phyloP scores from a whole-genome alignment of 179 eudicot genomes.

The Silene coronaria region DNA sequence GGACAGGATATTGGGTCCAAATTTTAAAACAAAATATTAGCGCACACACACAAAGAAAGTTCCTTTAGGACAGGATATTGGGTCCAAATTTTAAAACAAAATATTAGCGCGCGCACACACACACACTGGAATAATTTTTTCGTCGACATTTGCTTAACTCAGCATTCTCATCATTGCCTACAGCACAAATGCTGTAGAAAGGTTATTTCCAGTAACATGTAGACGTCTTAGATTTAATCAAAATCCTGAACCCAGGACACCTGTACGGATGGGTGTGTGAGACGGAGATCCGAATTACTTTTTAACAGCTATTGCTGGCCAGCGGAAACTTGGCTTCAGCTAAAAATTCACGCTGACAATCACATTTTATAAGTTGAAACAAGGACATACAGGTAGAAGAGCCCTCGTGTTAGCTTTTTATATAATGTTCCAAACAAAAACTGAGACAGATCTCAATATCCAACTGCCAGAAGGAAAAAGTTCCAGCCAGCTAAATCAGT shows the following conservation, averaged over 20 bases:
- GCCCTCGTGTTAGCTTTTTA: neutral
- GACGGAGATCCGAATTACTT: neutral
- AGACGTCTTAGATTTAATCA: neutral
- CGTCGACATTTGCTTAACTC: neutral
- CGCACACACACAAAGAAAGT: neutral
- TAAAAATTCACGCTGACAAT: neutral
- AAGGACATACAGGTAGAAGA: neutral
- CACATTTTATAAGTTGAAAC: neutral
- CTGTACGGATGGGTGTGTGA: too few species aligned
- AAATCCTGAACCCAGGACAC: neutral
- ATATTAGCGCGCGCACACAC: neutral
- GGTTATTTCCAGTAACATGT: neutral
- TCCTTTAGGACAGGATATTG: neutral
- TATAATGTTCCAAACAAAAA: neutral
- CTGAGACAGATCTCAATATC: slow-evolving; percentile 5
- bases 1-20: slow-evolving; percentile 1
- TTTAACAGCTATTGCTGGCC: neutral
- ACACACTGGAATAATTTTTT: neutral
- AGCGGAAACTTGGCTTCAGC: neutral
- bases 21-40: neutral
- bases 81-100: neutral
- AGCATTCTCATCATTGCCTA: neutral
- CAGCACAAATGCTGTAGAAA: neutral
- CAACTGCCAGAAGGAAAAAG: slow-evolving; percentile 2
- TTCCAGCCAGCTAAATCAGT: neutral